Evolutionary conservation across 2,329 filamentous ascomycete genomes (phyloP).

Genomic region (Colletotrichum sp.): DNA sequence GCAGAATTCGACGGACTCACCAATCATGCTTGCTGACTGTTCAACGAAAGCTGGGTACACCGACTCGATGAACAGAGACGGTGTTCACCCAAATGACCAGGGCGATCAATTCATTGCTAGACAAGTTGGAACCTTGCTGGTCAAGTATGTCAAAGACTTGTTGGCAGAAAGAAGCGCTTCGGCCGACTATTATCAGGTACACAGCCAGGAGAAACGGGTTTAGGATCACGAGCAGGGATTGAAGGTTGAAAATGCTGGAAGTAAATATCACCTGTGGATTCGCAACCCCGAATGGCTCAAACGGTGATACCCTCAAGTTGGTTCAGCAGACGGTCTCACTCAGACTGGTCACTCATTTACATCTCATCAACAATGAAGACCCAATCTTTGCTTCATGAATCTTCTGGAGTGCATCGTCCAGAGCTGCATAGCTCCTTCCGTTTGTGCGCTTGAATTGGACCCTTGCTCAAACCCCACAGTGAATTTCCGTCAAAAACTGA

Average conservation of each 20-base stretch:
- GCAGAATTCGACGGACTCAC: constrained; percentile 39
- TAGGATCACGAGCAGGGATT: rapidly evolving
- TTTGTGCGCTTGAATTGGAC: background rate
- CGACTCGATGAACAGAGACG: constrained; percentile 38
- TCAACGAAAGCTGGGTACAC: constrained; percentile 37
- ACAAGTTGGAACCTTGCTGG: constrained; percentile 34
- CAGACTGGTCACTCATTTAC: rapidly evolving
- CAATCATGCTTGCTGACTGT: constrained; percentile 44
- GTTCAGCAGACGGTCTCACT: rapidly evolving
- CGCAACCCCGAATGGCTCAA: background rate
- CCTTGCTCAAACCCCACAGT: background rate
- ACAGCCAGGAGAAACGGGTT: background rate
- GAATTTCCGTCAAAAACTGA: background rate
- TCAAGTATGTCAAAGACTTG: constrained; percentile 33
- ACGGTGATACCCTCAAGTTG: background rate
- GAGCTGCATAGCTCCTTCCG: background rate
- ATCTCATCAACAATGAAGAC: too few relatives aligned
- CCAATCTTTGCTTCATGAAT: too few relatives aligned
- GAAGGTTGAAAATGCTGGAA: background rate
- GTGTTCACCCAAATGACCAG: constrained; percentile 42
- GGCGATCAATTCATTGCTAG: constrained; percentile 39
- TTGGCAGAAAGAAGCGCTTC: background rate
- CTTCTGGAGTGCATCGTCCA: background rate
- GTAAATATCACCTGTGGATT: background rate
- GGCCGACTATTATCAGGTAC: background rate